Conservation (phyloP, 2,329 filamentous ascomycete species). For the Hypocreales sp. region DNA sequence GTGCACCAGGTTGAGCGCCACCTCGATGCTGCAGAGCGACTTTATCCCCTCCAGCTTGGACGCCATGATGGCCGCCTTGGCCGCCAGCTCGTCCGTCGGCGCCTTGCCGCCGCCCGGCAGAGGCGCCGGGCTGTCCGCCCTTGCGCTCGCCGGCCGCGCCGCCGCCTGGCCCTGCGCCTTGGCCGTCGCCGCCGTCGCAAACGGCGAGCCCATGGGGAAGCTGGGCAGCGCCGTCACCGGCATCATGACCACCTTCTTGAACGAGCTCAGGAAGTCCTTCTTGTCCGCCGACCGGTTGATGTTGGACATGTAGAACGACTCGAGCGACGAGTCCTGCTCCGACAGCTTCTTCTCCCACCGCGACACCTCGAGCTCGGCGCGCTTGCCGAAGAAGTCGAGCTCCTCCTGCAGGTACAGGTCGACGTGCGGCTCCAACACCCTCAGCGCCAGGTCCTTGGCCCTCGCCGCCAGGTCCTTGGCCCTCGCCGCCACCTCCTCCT, state of each 20-base stretch:
- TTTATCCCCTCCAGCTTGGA: conserved; percentile 88
- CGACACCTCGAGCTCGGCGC: conserved; percentile 61
- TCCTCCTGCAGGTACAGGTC: conserved; percentile 89
- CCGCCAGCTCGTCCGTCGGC: conserved; percentile 81
- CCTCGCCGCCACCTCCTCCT: conserved; percentile 52
- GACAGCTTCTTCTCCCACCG: conserved; percentile 85
- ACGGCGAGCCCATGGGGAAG: conserved; percentile 44
- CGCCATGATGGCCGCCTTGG: conserved; percentile 96
- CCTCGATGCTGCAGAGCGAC: conserved; percentile 89
- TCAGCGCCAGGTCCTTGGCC: conserved; percentile 50
- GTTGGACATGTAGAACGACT: conserved; percentile 92
- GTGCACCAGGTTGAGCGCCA: conserved; percentile 81
- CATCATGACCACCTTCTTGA: conserved; percentile 99
- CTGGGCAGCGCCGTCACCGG: conserved; percentile 80
- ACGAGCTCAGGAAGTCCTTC: conserved; percentile 87
- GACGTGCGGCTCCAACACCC: conserved; percentile 82
- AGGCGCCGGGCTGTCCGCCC: no score
- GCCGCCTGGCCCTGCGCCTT: conserved; percentile 12
- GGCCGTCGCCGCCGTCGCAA: conserved; percentile 27
- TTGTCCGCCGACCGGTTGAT: conserved; percentile 91
- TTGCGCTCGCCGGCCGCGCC: conserved; percentile 27
- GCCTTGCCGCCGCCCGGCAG: conserved; percentile 43
- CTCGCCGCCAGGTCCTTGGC: conserved; percentile 55
- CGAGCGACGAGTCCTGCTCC: conserved; percentile 77
- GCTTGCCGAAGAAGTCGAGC: conserved; percentile 65